phyloP scores from a whole-genome alignment of 495 filamentous ascomycete genomes.

The Annulohypoxylon stygium region DNA sequence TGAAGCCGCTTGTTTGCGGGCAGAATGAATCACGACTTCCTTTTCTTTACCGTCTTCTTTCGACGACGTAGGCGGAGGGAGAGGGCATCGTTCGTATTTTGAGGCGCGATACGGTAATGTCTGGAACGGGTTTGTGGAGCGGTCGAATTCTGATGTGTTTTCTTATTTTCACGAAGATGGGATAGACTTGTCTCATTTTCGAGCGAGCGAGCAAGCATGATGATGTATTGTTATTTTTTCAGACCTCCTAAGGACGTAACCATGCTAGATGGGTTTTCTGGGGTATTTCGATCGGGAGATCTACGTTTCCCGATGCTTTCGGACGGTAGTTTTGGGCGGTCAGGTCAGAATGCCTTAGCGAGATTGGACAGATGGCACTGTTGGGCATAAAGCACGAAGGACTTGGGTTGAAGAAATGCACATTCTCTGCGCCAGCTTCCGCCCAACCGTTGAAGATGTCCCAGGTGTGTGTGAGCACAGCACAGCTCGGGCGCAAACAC shows the following conservation, averaged over 20 bases:
- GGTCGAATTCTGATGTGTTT: slow-evolving; percentile 15
- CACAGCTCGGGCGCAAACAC: slow-evolving; percentile 34
- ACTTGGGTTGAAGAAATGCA: slow-evolving; percentile 41
- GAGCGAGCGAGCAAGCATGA: slow-evolving; percentile 21
- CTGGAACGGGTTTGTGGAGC: slow-evolving; percentile 24
- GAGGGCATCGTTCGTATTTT: slow-evolving; percentile 28
- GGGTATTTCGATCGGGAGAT: slow-evolving; percentile 27
- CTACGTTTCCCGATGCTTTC: slow-evolving; percentile 22
- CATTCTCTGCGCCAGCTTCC: slow-evolving; percentile 31
- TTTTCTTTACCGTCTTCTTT: slow-evolving; percentile 33
- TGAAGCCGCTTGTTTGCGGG: slow-evolving; percentile 38
- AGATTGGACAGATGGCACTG: slow-evolving; percentile 38
- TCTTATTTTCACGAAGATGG: slow-evolving; percentile 10
- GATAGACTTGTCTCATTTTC: slow-evolving; percentile 45
- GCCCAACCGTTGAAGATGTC: slow-evolving; percentile 30
- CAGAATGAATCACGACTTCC: slow-evolving; percentile 47
- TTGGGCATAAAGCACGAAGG: slow-evolving; percentile 41
- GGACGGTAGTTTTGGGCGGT: slow-evolving; percentile 32
- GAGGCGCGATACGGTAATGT: slow-evolving; percentile 31
- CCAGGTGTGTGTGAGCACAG: slow-evolving; percentile 32
- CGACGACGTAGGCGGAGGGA: slow-evolving; percentile 24
- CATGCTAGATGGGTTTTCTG: slow-evolving; percentile 34
- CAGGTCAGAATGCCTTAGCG: slow-evolving; percentile 29
- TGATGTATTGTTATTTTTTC: slow-evolving; percentile 41
- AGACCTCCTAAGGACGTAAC: slow-evolving; percentile 26